phyloP scores from a whole-genome alignment of 345 rosid species.

The Euphorbia pulcherrima region DNA sequence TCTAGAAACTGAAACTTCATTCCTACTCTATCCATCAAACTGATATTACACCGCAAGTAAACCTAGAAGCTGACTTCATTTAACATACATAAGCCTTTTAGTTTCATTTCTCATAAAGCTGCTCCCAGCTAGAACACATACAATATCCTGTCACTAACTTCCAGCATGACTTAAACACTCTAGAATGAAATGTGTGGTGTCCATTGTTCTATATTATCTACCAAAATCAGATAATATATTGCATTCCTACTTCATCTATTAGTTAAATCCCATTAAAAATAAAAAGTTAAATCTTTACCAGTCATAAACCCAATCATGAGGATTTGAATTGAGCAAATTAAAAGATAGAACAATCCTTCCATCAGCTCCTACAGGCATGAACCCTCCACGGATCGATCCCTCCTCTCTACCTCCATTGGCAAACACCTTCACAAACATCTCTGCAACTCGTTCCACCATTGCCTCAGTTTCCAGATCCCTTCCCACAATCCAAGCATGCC shows the following conservation, averaged over 20 bases:
- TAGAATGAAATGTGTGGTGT: background rate
- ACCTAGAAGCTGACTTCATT: background rate
- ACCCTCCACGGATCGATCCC: constrained; percentile 67
- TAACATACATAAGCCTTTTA: background rate
- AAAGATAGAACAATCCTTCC: constrained; percentile 83
- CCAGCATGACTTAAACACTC: background rate
- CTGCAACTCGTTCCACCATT: constrained; percentile 48
- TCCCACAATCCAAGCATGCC: constrained; percentile 85
- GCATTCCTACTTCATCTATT: background rate
- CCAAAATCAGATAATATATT: background rate
- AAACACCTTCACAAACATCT: constrained; percentile 68
- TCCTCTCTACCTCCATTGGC: constrained; percentile 79
- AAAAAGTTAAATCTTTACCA: constrained; percentile 43
- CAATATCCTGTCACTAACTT: background rate
- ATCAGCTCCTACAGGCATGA: constrained; percentile 95
- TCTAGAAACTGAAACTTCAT: background rate
- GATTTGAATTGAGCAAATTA: constrained; percentile 78
- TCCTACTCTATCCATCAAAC: background rate
- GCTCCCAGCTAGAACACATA: background rate
- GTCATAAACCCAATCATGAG: constrained; percentile 78
- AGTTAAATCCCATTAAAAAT: background rate
- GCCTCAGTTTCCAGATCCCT: constrained; percentile 37
- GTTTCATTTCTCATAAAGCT: background rate
- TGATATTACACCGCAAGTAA: background rate
- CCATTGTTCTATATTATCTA: background rate